Evolutionary conservation across 352 stramenopile species (phyloP).

Genomic region (Globisporangium splendens): DNA sequence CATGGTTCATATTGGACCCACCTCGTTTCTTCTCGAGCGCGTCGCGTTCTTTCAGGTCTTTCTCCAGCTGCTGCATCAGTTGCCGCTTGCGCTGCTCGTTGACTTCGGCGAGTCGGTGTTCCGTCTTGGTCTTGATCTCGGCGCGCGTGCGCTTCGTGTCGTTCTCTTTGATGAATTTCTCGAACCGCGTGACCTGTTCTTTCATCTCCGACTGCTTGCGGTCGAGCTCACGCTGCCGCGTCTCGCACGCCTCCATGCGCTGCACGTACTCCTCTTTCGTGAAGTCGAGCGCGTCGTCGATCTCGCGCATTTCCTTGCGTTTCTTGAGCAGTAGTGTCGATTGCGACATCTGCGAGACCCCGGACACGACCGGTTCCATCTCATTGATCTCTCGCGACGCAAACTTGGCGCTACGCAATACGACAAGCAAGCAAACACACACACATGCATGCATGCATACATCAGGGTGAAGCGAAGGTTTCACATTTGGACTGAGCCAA

Average conservation of each 20-base stretch:
- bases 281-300: constrained; percentile 89
- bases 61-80: constrained; percentile 63
- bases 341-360: constrained; percentile 87
- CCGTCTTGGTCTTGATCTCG: constrained; percentile 87
- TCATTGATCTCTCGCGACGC: constrained; percentile 56
- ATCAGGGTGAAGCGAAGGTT: neutral
- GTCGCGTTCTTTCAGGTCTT: constrained; percentile 61
- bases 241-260: constrained; percentile 86
- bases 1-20: constrained; percentile 1
- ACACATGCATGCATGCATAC: neutral
- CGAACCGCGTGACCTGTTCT: constrained; percentile 87
- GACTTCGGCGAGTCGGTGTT: constrained; percentile 64
- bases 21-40: constrained; percentile 70
- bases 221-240: constrained; percentile 77
- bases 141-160: constrained; percentile 86
- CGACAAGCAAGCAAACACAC: neutral
- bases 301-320: constrained; percentile 91
- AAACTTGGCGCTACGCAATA: constrained; percentile 30
- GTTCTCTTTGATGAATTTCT: constrained; percentile 95
- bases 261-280: constrained; percentile 92
- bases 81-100: constrained; percentile 83
- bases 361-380: constrained; percentile 75
- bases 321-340: constrained; percentile 91
- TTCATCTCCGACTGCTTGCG: constrained; percentile 90
- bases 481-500: neutral